These are phyloP conservation scores for Pseudocohnilembus persalinus DNA, from an alignment of 169 alveolate genomes.

Conservation along the genomic window DNA sequence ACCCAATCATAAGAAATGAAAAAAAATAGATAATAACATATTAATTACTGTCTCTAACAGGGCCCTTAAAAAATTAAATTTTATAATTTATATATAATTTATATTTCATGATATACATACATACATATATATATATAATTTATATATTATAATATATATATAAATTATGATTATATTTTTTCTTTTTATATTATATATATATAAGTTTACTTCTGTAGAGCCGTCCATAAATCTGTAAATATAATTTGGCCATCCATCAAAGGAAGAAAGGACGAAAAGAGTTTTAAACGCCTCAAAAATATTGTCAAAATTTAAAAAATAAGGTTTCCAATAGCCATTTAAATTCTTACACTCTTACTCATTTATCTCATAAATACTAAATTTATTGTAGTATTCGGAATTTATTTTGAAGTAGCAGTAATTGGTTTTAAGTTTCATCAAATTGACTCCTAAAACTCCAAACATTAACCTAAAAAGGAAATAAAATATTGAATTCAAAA, in stretches of 20 bases:
- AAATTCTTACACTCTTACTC: background rate
- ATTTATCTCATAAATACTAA: slow-evolving; percentile 37
- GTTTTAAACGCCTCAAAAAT: slow-evolving; percentile 72
- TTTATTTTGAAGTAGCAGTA: slow-evolving; percentile 32
- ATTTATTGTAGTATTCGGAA: background rate
- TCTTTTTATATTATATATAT: too few relatives aligned
- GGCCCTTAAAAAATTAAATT: too few relatives aligned
- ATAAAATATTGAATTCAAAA: slow-evolving; percentile 20
- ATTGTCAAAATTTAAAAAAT: slow-evolving; percentile 71
- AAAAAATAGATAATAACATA: slow-evolving; percentile 77
- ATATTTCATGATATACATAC: too few relatives aligned
- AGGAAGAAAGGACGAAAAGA: slow-evolving; percentile 77
- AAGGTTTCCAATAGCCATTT: slow-evolving; percentile 39
- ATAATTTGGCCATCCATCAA: slow-evolving; percentile 85
- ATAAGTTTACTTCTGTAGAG: too few relatives aligned
- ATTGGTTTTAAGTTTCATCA: slow-evolving; percentile 27
- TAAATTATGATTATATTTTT: too few relatives aligned
- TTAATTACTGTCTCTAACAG: slow-evolving; percentile 41
- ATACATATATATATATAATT: too few relatives aligned
- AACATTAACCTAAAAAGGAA: slow-evolving; percentile 31
- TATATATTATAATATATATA: too few relatives aligned
- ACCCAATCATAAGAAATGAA: slow-evolving; percentile 71
- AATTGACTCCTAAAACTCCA: slow-evolving; percentile 40
- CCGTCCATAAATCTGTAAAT: slow-evolving; percentile 69
- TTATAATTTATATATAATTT: too few relatives aligned